phyloP scores from a whole-genome alignment of 306 rosid genomes.

The Gastrolobium villosum region DNA sequence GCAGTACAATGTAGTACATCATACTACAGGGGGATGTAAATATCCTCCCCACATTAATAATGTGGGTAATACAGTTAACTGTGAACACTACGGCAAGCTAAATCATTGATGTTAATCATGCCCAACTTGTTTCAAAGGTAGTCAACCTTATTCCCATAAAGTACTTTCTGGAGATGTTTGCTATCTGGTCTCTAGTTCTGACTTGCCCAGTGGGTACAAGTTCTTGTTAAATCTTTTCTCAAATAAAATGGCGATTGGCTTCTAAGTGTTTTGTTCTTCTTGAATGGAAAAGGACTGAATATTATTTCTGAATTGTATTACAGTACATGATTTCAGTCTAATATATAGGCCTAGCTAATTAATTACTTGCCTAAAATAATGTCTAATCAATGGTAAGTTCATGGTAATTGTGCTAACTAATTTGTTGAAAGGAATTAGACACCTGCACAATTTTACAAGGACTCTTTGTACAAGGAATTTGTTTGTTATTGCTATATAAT shows the following conservation, averaged over 20 bases:
- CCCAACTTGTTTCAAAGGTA: neutral
- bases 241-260: no score
- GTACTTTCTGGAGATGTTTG: neutral
- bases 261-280: no score
- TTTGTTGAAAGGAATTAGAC: slow-evolving; percentile 8
- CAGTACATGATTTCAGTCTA: no score
- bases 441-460: neutral
- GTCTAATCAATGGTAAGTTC: neutral
- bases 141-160: neutral
- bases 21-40: neutral
- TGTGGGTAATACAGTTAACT: neutral
- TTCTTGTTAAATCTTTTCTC: no score
- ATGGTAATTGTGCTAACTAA: slow-evolving; percentile 19
- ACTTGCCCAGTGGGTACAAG: neutral
- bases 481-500: neutral
- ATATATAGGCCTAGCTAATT: no score
- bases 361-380: no score
- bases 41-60: neutral
- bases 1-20: neutral
- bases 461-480: neutral
- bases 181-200: neutral
- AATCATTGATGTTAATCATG: neutral
- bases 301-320: no score
- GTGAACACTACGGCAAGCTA: neutral
- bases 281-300: no score